Conservation (phyloP, 306 rosid species). For the Glycine latifolia region DNA sequence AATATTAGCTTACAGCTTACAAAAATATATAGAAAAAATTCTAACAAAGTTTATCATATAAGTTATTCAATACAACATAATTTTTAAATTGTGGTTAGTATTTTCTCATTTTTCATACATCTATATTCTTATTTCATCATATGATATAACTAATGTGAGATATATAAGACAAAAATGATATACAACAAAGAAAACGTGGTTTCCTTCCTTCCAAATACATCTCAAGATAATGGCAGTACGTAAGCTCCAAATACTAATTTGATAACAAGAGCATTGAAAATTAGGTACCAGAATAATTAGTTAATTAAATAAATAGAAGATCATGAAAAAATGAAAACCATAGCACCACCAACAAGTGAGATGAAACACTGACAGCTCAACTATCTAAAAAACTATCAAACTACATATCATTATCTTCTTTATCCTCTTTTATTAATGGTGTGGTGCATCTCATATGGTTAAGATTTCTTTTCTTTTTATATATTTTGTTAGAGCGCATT, state of each 20-base stretch:
- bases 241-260: not conserved
- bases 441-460: constrained; percentile 13
- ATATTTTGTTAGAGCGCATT: not conserved
- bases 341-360: constrained; percentile 18
- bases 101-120: not conserved
- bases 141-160: not conserved
- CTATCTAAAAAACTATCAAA: constrained; percentile 17
- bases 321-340: constrained; percentile 33
- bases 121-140: not conserved
- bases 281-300: not conserved
- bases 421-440: constrained; percentile 30
- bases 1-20: not conserved
- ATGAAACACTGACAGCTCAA: constrained; percentile 27
- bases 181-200: not conserved
- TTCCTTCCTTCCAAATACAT: not conserved
- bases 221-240: not conserved
- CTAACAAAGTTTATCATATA: no score
- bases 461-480: constrained; percentile 17
- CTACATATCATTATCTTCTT: constrained; percentile 28
- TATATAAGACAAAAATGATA: not conserved
- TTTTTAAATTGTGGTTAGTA: not conserved
- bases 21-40: not conserved
- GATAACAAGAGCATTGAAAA: constrained; percentile 26
- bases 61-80: no score
- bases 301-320: not conserved